Conservation (phyloP, 1,284 basidiomycete species). For the Inonotus hispidus region DNA sequence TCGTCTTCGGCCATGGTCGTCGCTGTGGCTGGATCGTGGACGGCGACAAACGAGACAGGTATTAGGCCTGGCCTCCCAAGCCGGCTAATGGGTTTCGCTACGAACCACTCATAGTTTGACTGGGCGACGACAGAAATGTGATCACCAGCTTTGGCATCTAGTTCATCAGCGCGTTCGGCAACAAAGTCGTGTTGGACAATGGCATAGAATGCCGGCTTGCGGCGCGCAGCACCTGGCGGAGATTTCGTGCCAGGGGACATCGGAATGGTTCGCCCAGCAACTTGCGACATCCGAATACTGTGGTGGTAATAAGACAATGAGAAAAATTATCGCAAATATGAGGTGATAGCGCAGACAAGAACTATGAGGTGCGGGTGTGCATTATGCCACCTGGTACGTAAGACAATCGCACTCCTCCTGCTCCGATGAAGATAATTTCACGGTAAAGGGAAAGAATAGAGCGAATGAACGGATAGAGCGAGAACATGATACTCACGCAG, state of each 20-base stretch:
- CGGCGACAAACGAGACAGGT: conserved; percentile 93
- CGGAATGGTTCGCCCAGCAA: conserved; percentile 17
- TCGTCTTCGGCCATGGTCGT: conserved; percentile 57
- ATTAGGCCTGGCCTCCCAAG: conserved; percentile 95
- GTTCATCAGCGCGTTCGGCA: conserved; percentile 93
- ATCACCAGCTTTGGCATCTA: conserved; percentile 92
- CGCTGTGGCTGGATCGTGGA: conserved; percentile 88
- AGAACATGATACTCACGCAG: conserved; percentile 44
- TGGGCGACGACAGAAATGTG: conserved; percentile 89
- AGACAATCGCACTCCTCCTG: too few species aligned
- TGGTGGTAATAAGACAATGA: neutral
- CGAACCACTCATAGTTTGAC: conserved; percentile 87
- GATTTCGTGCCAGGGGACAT: conserved; percentile 27
- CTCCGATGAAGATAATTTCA: neutral
- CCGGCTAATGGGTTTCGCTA: conserved; percentile 91
- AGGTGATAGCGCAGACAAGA: neutral
- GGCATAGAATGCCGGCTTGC: conserved; percentile 77
- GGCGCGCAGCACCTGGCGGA: conserved; percentile 30
- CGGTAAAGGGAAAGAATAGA: neutral
- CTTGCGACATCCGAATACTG: conserved; percentile 41
- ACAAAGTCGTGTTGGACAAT: conserved; percentile 93
- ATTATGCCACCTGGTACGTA: too few species aligned
- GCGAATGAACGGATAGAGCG: neutral
- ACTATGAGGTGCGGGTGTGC: neutral
- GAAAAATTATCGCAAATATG: neutral